Evolutionary conservation across 202 grass and related monocot species (phyloP), one percentile per base, ranked within the genome.

Genomic region (Dendrocalamus latiflorus): DNA sequence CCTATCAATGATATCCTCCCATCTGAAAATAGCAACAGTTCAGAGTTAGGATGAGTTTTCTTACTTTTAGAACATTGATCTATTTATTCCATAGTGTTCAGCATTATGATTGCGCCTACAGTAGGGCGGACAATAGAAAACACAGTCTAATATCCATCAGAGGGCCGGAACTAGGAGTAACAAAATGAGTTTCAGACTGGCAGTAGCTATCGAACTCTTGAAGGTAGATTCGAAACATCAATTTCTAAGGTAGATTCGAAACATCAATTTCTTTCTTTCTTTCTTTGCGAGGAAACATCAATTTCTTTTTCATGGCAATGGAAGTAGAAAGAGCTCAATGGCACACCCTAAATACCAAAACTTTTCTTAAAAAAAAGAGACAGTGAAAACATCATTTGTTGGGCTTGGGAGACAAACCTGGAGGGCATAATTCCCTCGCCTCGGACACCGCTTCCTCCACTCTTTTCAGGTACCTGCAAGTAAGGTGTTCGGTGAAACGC

Each of bases 1-100:
- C 91, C 95, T 75, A 98, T 89, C 74, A 98, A 51, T 57, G 95
- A 91, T 72, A 98, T 63, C 55, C 74, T 82, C n/a, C 69, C 82
- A 75, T 70, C 95, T 98, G 83, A 80, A 87, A 74, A 44, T 25
- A 81, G 4, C 20, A 72, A 58, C 1, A 39, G 5, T 44, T 56
- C 6, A 61, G 34, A 54, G 21, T 70, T 4, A 80, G 28, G 34
- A 21, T 4, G 18, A 30, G 26, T 34, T 65, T 0, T n/a, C 1
- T 58, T 38, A 18, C 8, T 69, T 39, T 30, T 6, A 37, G 8
- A 45, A 14, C 33, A 12, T 17, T 4, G 11, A 26, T 57, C 1
- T 16, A 55, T 36, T 24, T 45, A 68, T 59, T 74, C 49, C 68
- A 68, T 26, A 2, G 0, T 22, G 18, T 28, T 78, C 16, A 33